These are phyloP conservation scores for Verticillium albo-atrum DNA, from an alignment of 2,329 filamentous ascomycete species.

Conservation along the genomic window DNA sequence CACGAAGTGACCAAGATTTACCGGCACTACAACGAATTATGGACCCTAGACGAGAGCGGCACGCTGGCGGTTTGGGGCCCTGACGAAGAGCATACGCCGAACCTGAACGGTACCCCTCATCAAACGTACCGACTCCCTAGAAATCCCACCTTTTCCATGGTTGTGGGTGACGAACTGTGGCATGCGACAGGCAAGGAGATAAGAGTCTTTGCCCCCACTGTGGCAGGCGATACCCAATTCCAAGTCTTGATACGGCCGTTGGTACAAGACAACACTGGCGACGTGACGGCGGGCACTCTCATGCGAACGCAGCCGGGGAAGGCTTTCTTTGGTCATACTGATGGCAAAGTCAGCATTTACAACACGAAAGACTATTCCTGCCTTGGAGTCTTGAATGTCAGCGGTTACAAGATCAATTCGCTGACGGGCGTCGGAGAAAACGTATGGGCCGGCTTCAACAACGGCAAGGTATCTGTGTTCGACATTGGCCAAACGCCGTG, in stretches of 20 bases:
- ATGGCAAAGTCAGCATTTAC: conserved; percentile 95
- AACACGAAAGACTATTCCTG: conserved; percentile 73
- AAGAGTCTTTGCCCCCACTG: conserved; percentile 72
- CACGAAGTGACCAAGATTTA: conserved; percentile 81
- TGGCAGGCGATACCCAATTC: conserved; percentile 64
- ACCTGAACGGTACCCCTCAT: conserved; percentile 63
- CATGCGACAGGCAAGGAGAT: conserved; percentile 83
- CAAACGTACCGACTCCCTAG: conserved; percentile 74
- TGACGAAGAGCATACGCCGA: conserved; percentile 67
- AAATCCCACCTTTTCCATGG: conserved; percentile 83
- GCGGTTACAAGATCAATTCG: conserved; percentile 91
- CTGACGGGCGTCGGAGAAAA: conserved; percentile 75
- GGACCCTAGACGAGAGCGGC: conserved; percentile 89
- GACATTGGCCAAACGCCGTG: conserved; percentile 80
- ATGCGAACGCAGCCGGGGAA: conserved; percentile 70
- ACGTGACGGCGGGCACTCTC: conserved; percentile 79
- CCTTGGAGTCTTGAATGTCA: conserved; percentile 77
- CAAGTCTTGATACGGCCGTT: conserved; percentile 71
- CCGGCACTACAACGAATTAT: conserved; percentile 82
- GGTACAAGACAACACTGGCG: conserved; percentile 68
- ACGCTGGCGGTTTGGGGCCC: conserved; percentile 84
- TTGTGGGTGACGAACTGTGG: conserved; percentile 84
- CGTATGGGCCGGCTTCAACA: conserved; percentile 93
- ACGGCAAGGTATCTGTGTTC: conserved; percentile 89
- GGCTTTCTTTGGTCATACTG: conserved; percentile 85